These are phyloP conservation scores for Eucalyptus coolabah DNA, from an alignment of 345 rosid species.

Conservation along the genomic window DNA sequence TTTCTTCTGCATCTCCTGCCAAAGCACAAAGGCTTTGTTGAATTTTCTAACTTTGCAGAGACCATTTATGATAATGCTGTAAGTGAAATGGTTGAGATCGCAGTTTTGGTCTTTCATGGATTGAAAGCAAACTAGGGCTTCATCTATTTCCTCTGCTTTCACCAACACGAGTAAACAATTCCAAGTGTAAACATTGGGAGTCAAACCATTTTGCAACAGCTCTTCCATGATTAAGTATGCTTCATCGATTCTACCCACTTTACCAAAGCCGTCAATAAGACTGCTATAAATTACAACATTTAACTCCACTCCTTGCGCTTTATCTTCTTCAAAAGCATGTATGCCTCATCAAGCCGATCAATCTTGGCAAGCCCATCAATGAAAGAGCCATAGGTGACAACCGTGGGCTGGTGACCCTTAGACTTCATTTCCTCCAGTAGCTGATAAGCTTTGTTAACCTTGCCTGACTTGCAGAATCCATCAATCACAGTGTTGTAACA, in stretches of 20 bases:
- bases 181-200: conserved; percentile 78
- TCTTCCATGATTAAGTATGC: conserved; percentile 94
- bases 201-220: conserved; percentile 85
- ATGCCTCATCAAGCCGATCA: conserved; percentile 96
- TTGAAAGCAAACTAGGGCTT: conserved; percentile 81
- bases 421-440: conserved; percentile 89
- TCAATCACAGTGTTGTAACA: conserved; percentile 79
- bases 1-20: conserved; percentile 97
- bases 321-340: conserved; percentile 98
- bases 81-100: conserved; percentile 63
- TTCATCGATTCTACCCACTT: conserved; percentile 93
- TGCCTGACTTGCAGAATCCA: conserved; percentile 92
- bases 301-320: conserved; percentile 52
- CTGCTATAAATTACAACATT: conserved; percentile 78
- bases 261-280: conserved; percentile 93
- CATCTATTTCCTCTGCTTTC: conserved; percentile 78
- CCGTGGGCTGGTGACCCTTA: conserved; percentile 68
- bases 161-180: conserved; percentile 91
- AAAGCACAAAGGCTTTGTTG: conserved; percentile 89
- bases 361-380: conserved; percentile 85
- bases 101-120: conserved; percentile 75
- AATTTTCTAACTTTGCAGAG: conserved; percentile 82
- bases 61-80: conserved; percentile 71
- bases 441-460: conserved; percentile 87
- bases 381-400: conserved; percentile 87